Percentiles rank a stretch among this genome's conserved stretches.
Evolutionary conservation across 129 eudicot species (phyloP).

Genomic region (Scalesia atractyloides): DNA sequence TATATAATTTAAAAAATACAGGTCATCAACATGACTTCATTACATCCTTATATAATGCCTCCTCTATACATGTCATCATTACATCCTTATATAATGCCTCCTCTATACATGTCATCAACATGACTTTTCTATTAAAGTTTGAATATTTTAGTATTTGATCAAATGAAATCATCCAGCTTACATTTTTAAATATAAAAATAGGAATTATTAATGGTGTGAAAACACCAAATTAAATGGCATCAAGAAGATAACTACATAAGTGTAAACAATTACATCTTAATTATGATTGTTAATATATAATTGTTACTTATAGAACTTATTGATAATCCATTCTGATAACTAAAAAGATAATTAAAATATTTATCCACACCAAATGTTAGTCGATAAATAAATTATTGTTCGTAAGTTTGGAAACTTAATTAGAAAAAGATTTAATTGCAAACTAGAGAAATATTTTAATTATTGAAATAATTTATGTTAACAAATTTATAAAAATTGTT

Average conservation of each 20-base stretch:
- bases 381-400: background rate
- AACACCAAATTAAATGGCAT: slow-evolving; percentile 9
- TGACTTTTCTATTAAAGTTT: background rate
- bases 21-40: too few relatives aligned
- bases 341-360: background rate
- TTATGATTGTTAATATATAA: background rate
- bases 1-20: too few relatives aligned
- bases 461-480: too few relatives aligned
- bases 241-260: slow-evolving; percentile 9
- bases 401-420: too few relatives aligned
- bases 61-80: too few relatives aligned
- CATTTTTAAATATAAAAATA: background rate
- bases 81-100: too few relatives aligned
- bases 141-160: background rate
- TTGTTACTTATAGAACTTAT: slow-evolving; percentile 8
- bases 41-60: too few relatives aligned
- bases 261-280: background rate
- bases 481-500: too few relatives aligned
- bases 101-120: background rate
- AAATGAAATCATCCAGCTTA: background rate
- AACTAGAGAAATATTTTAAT: too few relatives aligned
- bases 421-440: too few relatives aligned
- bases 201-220: slow-evolving; percentile 12
- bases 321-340: slow-evolving; percentile 9
- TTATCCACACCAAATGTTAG: too few relatives aligned